Conservation (phyloP, 106 monocot species). For the Phalaenopsis equestris region DNA sequence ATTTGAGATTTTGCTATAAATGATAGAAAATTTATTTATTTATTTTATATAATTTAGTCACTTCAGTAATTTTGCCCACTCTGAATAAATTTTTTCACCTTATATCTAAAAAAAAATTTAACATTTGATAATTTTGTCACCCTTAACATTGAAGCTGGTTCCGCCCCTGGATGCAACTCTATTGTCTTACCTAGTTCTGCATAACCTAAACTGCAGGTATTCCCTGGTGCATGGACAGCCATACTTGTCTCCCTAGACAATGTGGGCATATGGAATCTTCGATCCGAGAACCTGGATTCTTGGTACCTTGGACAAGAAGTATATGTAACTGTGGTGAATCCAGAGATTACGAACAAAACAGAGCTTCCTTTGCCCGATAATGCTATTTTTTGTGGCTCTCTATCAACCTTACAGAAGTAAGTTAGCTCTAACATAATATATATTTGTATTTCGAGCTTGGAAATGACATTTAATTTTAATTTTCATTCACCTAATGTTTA, state of each 20-base stretch:
- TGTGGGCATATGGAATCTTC: slow-evolving; percentile 87
- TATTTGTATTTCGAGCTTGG: neutral
- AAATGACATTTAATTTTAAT: no score
- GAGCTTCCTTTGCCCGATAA: slow-evolving; percentile 75
- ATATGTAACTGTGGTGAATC: slow-evolving; percentile 74
- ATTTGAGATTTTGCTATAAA: no score
- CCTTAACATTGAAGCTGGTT: no score
- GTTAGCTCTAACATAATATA: neutral
- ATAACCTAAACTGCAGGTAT: slow-evolving; percentile 31
- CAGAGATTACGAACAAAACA: slow-evolving; percentile 51
- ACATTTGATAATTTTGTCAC: no score
- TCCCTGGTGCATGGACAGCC: slow-evolving; percentile 97
- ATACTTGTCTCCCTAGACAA: slow-evolving; percentile 71
- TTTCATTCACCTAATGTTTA: no score
- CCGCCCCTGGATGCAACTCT: neutral
- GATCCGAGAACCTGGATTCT: slow-evolving; percentile 57
- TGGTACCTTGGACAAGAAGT: slow-evolving; percentile 76
- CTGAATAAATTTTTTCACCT: no score
- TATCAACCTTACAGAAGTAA: slow-evolving; percentile 81
- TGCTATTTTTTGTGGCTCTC: slow-evolving; percentile 77
- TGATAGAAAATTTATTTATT: no score
- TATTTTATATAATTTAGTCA: no score
- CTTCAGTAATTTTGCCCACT: no score
- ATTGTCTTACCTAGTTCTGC: neutral
- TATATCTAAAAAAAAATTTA: no score